phyloP scores from a whole-genome alignment of 2,329 filamentous ascomycete species.

The Venturia oleaginea region DNA sequence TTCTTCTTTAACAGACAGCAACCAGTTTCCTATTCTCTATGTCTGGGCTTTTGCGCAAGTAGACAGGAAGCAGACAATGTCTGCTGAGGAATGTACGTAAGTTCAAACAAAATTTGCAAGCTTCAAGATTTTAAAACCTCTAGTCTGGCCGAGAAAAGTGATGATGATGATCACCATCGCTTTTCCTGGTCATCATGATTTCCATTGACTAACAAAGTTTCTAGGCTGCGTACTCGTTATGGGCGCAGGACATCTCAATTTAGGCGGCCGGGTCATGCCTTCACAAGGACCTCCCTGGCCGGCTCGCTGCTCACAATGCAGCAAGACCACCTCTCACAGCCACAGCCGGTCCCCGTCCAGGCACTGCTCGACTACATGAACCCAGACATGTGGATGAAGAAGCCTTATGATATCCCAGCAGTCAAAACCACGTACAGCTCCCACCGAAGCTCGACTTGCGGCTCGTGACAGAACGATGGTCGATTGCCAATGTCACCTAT shows the following conservation, averaged over 20 bases:
- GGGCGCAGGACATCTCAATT: conserved; percentile 52
- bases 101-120: too few relatives aligned
- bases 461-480: conserved; percentile 67
- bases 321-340: conserved; percentile 35
- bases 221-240: too few relatives aligned
- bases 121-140: too few relatives aligned
- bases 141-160: too few relatives aligned
- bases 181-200: too few relatives aligned
- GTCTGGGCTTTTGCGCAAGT: too few relatives aligned
- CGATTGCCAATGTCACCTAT: conserved; percentile 73
- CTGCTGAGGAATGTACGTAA: too few relatives aligned
- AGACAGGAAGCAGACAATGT: too few relatives aligned
- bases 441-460: conserved; percentile 57
- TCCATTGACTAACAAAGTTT: too few relatives aligned
- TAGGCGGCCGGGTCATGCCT: conserved; percentile 59
- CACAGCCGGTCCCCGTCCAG: conserved; percentile 7
- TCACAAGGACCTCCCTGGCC: conserved; percentile 53
- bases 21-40: too few relatives aligned
- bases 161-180: too few relatives aligned
- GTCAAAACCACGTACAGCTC: conserved; percentile 52
- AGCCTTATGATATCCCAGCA: conserved; percentile 39
- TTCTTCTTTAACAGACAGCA: too few relatives aligned
- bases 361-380: conserved; percentile 9
- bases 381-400: conserved; percentile 25
- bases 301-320: conserved; percentile 61